Base-by-base conservation (phyloP, 208 protist species). In the Herpetomonas samuelpessoai region DNA sequence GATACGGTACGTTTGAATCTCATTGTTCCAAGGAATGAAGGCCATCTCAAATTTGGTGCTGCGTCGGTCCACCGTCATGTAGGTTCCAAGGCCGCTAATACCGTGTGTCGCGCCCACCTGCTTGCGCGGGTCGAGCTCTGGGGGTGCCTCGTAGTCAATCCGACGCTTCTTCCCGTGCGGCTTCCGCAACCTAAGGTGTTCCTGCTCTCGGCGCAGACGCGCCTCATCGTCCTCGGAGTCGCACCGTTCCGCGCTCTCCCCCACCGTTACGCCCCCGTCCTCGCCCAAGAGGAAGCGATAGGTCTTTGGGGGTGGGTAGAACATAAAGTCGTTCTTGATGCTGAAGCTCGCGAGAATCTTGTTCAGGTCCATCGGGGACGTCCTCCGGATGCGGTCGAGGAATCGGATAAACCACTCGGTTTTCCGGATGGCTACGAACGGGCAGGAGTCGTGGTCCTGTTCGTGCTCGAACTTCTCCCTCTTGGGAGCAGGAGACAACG, bases 251-350 rank as follows among this genome's bases (percentile, higher is more conserved):
- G 38, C 35, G 26, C 46, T 67, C 46, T 66, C 57, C 9, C 63
- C 61, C 45, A 70, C 60, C 39, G 54, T 50, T 22, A 70, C 60
- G 0, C 21, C 41, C n/a, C 62, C 62, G 9, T 68, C 49, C 18
- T 72, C 68, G 22, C 62, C 62, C 3, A 41, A 22, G 1, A 55
- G 53, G 35, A 81, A 81, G 38, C 28, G n/a, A 59, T 81, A 77
- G 29, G 70, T 77, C 25, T 48, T 64, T 38, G 62, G 62, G 18
- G 75, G 75, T n/a, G 75, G 66, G 54, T 74, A 81, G 45, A 81
- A 81, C 75, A 81, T 77, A 25, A 81, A 77, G 21, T 66, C 70
- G 50, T 81, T 81, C 47, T 81, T 76, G 1, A 81, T 21, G 47
- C 75, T 75, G 49, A 77, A 74, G 48, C 75, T 76, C 1, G 70